Evolutionary conservation across 2,329 filamentous ascomycete genomes (phyloP), one percentile per base, ranked within the genome.

Genomic region (Didymellaceae sp.): DNA sequence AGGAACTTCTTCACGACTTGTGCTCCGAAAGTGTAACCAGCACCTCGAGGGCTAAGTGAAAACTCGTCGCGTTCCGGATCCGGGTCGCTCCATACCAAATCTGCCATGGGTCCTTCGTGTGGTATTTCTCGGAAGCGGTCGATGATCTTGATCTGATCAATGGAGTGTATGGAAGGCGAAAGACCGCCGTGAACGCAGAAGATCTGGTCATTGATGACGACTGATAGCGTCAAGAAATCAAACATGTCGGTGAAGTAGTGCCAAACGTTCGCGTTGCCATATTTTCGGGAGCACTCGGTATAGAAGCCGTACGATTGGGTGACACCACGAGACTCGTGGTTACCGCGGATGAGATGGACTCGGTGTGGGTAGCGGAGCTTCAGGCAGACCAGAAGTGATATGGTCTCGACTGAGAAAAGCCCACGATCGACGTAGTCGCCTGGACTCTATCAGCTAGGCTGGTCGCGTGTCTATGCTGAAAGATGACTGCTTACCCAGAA

Each of bases 221-320:
- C 95, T 65, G 90, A 96, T 49, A 99, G 80, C 6, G 93, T 97
- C 58, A 99, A 81, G 74, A 96, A 99, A 77, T 99, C 94, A 76
- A 99, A 99, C 92, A 99, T 97, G 77, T 99, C 94, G 60, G 94
- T 99, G 72, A 99, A 99, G 74, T 97, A 94, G 75, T 99, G 94
- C 94, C 94, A 99, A 17, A 99, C 94, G 66, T 94, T 97, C 58
- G 94, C 91, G 70, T 96, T 97, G 72, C 94, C 94, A 75, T 99
- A 99, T 77, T 99, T 99, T 62, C 94, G 88, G 16, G 89, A 91
- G 76, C 94, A 99, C 73, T 99, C 94, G 17, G 94, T 97, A 73
- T 99, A 99, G 78, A 99, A 99, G 49, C 94, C 94, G 75, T 99
- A 99, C 21, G 93, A 97, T 75, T 99, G 94, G 9, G 94, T 99